Evolutionary conservation across 2,329 filamentous ascomycete species (phyloP).

Genomic region (Hymenoscyphus scutula): DNA sequence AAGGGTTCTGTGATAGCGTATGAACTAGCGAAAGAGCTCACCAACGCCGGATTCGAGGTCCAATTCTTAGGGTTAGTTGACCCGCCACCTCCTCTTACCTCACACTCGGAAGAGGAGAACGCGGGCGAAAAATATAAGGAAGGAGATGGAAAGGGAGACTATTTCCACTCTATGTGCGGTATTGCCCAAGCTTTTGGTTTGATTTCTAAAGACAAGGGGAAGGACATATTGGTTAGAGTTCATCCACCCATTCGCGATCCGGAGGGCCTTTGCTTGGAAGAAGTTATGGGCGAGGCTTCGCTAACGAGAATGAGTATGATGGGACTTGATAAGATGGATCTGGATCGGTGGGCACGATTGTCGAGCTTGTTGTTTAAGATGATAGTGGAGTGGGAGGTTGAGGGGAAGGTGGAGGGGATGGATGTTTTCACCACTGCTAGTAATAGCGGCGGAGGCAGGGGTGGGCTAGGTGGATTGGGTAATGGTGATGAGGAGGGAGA

Average conservation of each 20-base stretch:
- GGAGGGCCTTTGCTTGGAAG: neutral
- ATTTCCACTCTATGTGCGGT: neutral
- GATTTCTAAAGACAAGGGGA: neutral
- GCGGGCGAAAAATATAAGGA: too few species aligned
- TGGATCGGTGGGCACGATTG: neutral
- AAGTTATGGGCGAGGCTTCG: neutral
- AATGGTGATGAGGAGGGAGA: too few species aligned
- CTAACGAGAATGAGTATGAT: neutral
- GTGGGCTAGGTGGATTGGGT: too few species aligned
- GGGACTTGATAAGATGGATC: neutral
- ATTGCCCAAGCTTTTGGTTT: neutral
- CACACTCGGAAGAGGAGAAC: neutral
- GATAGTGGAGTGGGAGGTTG: neutral
- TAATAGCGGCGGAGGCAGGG: neutral
- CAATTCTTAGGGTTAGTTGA: neutral
- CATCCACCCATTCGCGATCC: neutral
- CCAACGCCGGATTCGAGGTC: neutral
- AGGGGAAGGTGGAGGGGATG: neutral
- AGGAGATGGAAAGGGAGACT: neutral
- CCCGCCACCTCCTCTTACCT: neutral
- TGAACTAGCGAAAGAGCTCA: conserved; percentile 45
- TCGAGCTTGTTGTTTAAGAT: neutral
- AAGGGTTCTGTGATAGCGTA: conserved; percentile 50
- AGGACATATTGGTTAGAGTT: neutral
- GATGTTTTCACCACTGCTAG: neutral